Evolutionary conservation across 192 early-diverging fungal species (phyloP), one percentile per base, ranked within the genome.

Genomic region (Podila minutissima): DNA sequence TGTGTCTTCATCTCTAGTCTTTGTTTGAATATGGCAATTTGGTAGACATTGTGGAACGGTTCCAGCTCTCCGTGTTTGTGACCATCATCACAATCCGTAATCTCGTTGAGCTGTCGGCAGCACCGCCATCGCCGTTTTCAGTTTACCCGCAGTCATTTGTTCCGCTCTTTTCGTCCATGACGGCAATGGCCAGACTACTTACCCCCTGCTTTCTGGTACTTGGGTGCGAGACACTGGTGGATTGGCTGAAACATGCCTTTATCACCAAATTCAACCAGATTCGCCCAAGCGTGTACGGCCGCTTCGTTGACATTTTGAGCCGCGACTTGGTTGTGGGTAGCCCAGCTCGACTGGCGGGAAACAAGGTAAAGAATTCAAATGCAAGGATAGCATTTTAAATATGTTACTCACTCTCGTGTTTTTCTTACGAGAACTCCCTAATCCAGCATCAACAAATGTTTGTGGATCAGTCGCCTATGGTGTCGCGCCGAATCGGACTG

Each of bases 231-330:
- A 84, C 98, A 12, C 71, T 97, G 22, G 96, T 98, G 8, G 97
- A 99, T 82, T 98, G 96, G 95, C 83, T 98, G 64, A 99, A 99
- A 83, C 98, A 99, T 82, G 95, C 98, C 1, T 99, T 99, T 81
- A 95, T 99, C 59, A 95, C 94, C 15, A 98, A 98, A 72, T 97
- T 98, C 83, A 99, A 99, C 83, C 92, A 94, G 69, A 94, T 98
- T 69, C 82, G 93, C 31, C 94, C 96, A 5, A 89, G 91, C 32
- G 91, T 98, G 1, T 99, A 99, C 84, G 89, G 86, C 13, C 89
- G 91, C 59, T 99, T 94, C 74, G 88, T 90, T 5, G 96, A 97
- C 69, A 91, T 97, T 53, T 82, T 99, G 37, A 96, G 95, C 71
- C 86, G 92, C 63, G 98, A 98, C 82, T 71, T 99, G 38, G 90